Conservation (phyloP, 2,329 filamentous ascomycete species). For the Onygenales sp. region DNA sequence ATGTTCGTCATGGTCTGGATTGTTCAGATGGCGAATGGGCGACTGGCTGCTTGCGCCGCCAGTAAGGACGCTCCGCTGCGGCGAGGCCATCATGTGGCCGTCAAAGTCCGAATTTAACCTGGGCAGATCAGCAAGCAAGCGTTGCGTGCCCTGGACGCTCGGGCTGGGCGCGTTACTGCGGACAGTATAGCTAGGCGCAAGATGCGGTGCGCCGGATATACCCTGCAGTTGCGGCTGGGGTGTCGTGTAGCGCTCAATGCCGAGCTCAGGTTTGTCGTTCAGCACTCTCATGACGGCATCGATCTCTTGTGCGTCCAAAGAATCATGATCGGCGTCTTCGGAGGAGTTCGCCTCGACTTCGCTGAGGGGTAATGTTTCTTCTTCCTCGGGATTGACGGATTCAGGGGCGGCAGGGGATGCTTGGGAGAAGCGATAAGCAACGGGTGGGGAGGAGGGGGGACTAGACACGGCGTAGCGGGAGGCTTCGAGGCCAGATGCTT, state of each 20-base stretch:
- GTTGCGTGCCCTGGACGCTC: constrained; percentile 50
- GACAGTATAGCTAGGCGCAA: constrained; percentile 21
- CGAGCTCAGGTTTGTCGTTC: constrained; percentile 63
- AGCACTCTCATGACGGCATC: constrained; percentile 87
- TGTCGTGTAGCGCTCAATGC: constrained; percentile 54
- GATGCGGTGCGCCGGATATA: constrained; percentile 4
- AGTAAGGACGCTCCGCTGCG: constrained; percentile 55
- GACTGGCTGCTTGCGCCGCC: constrained; percentile 31
- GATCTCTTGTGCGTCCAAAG: constrained; percentile 56
- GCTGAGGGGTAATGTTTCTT: constrained; percentile 1
- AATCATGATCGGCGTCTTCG: constrained; percentile 21
- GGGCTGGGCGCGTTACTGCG: constrained; percentile 66
- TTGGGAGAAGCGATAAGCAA: constrained; percentile 8
- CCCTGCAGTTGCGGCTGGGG: constrained; percentile 13
- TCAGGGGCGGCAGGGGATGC: constrained; percentile 5
- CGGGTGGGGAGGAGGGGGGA: constrained; percentile 14
- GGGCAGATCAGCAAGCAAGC: constrained; percentile 38
- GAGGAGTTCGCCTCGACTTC: constrained; percentile 3
- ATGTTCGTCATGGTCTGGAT: constrained; percentile 50
- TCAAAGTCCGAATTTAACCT: constrained; percentile 27
- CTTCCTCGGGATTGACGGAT: neutral
- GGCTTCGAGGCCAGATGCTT: constrained; percentile 21
- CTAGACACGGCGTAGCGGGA: constrained; percentile 26
- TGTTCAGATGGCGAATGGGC: constrained; percentile 54
- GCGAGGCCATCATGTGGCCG: constrained; percentile 40